Conservation (phyloP, 495 filamentous ascomycete species). For the Jackrogersella multiformis region DNA sequence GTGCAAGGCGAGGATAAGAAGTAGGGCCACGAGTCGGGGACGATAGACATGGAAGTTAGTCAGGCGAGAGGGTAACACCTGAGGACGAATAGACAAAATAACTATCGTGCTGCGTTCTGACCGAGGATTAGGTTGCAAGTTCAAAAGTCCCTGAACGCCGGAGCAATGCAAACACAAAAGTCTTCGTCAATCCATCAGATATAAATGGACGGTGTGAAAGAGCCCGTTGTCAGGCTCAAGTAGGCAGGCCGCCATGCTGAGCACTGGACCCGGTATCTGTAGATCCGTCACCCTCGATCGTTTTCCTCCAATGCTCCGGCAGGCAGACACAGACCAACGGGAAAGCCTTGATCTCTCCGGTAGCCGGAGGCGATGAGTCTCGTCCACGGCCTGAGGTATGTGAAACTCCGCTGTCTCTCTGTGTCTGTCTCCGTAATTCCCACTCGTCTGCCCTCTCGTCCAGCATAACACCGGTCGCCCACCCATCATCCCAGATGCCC, state of each 20-base stretch:
- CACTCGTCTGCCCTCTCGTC: constrained; percentile 88
- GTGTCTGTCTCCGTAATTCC: constrained; percentile 75
- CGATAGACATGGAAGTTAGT: constrained; percentile 13
- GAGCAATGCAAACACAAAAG: constrained; percentile 51
- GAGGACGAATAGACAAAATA: constrained; percentile 8
- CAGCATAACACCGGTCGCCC: constrained; percentile 92
- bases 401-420: constrained; percentile 93
- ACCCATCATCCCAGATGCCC: constrained; percentile 99
- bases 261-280: constrained; percentile 64
- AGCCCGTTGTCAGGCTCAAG: constrained; percentile 43
- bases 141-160: constrained; percentile 41
- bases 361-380: constrained; percentile 70
- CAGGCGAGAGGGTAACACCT: constrained; percentile 6
- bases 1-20: constrained; percentile 32
- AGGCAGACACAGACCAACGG: constrained; percentile 97
- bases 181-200: constrained; percentile 53
- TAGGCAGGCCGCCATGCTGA: constrained; percentile 42
- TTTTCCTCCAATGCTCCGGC: constrained; percentile 96
- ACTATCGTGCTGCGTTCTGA: constrained; percentile 33
- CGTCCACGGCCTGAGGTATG: constrained; percentile 73
- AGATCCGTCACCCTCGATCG: constrained; percentile 85
- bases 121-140: constrained; percentile 28
- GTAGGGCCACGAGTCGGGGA: constrained; percentile 8
- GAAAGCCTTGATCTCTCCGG: constrained; percentile 96
- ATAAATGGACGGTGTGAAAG: constrained; percentile 33